Conservation (phyloP, 164 flowering plant genomes). For the Dillenia turbinata region DNA sequence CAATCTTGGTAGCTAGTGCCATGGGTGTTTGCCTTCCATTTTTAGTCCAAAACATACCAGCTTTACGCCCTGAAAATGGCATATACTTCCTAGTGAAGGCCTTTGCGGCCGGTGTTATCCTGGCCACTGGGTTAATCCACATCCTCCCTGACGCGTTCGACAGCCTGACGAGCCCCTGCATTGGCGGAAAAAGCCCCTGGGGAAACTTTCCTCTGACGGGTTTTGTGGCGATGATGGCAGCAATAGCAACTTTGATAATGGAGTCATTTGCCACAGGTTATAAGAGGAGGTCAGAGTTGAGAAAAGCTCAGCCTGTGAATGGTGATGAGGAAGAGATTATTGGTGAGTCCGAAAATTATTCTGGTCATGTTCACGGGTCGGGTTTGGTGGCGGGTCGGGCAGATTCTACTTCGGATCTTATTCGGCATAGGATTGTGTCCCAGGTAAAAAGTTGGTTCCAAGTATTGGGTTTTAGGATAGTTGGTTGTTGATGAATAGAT, state of each 20-base stretch:
- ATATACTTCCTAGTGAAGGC: slow-evolving; percentile 36
- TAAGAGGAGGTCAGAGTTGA: slow-evolving; percentile 9
- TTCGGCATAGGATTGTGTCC: slow-evolving; percentile 19
- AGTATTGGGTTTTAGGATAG: no score
- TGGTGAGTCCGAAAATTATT: slow-evolving; percentile 6
- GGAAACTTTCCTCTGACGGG: slow-evolving; percentile 16
- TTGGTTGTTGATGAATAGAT: no score
- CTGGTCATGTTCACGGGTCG: slow-evolving; percentile 24
- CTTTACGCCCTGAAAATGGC: slow-evolving; percentile 23
- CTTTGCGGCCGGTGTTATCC: slow-evolving; percentile 45
- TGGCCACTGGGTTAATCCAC: slow-evolving; percentile 40
- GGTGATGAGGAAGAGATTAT: slow-evolving; percentile 5
- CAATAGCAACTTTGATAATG: slow-evolving; percentile 16
- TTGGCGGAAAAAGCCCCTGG: slow-evolving; percentile 20
- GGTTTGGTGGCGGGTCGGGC: slow-evolving; percentile 4
- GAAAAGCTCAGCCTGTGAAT: no score
- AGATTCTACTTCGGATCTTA: slow-evolving; percentile 2
- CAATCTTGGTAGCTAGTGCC: slow-evolving; percentile 27
- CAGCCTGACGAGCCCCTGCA: slow-evolving; percentile 25
- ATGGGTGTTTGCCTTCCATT: slow-evolving; percentile 37
- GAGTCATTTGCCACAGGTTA: slow-evolving; percentile 9
- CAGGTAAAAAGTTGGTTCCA: slow-evolving; percentile 5
- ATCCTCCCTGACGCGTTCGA: slow-evolving; percentile 41
- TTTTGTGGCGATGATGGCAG: slow-evolving; percentile 4
- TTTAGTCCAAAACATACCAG: slow-evolving; percentile 18